Conservation (phyloP, 768 basidiomycete genomes). For the Suillus discolor region DNA sequence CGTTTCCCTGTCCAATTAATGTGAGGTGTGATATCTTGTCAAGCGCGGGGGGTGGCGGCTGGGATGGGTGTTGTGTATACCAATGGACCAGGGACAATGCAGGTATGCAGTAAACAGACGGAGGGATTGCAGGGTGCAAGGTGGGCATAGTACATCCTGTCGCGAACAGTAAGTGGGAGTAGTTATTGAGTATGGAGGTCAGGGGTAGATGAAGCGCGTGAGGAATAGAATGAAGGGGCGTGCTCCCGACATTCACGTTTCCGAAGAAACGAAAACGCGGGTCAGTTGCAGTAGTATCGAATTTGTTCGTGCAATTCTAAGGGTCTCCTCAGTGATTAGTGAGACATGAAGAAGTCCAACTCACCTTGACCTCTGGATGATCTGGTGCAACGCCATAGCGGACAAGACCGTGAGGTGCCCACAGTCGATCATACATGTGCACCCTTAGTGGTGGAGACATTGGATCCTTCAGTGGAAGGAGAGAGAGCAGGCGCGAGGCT, state of each 20-base stretch:
- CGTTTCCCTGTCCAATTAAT: conserved; percentile 93
- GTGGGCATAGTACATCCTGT: conserved; percentile 79
- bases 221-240: conserved; percentile 43
- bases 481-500: conserved; percentile 79
- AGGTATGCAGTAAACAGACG: conserved; percentile 55
- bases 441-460: conserved; percentile 50
- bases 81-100: conserved; percentile 90
- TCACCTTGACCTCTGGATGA: conserved; percentile 95
- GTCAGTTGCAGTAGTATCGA: conserved; percentile 80
- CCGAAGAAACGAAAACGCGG: conserved; percentile 88
- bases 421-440: conserved; percentile 90
- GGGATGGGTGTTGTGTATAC: conserved; percentile 92
- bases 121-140: conserved; percentile 56
- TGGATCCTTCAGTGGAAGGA: conserved; percentile 42
- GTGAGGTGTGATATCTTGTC: conserved; percentile 71
- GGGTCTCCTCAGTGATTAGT: conserved; percentile 15
- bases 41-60: conserved; percentile 60
- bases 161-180: conserved; percentile 85
- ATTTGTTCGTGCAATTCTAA: conserved; percentile 96
- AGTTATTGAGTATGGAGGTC: conserved; percentile 61
- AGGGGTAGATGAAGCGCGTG: conserved; percentile 63
- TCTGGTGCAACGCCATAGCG: conserved; percentile 97
- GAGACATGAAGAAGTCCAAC: conserved; percentile 7
- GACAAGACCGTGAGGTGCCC: conserved; percentile 93
- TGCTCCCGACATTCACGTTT: conserved; percentile 67